Percentiles rank a stretch among this genome's conserved stretches.
These are phyloP conservation scores for Candida nemodendra DNA, from an alignment of 805 yeast genomes.

Conservation along the genomic window DNA sequence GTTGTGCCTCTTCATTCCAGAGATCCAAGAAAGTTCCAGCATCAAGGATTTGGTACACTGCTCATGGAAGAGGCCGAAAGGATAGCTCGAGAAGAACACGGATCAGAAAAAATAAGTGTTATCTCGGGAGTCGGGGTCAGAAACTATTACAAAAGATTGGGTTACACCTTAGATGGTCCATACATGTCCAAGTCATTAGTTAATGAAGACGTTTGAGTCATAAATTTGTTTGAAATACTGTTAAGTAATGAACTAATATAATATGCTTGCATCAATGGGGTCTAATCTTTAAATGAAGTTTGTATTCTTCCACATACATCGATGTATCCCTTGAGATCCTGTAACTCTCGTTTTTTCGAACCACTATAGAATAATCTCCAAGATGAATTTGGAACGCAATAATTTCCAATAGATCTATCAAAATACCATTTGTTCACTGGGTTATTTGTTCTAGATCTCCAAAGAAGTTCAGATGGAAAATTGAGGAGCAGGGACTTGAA, in stretches of 20 bases:
- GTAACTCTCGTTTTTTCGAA: conserved; percentile 26
- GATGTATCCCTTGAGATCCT: conserved; percentile 45
- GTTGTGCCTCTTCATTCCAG: conserved; percentile 95
- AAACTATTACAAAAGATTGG: conserved; percentile 89
- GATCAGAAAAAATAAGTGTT: conserved; percentile 85
- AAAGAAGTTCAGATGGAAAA: conserved; percentile 71
- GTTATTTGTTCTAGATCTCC: conserved; percentile 86
- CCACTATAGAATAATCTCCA: conserved; percentile 46
- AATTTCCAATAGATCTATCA: conserved; percentile 78
- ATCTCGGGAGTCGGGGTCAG: conserved; percentile 98
- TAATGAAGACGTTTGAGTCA: background rate
- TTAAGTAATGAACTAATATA: background rate
- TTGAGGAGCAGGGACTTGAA: conserved; percentile 73
- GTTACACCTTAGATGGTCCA: conserved; percentile 92
- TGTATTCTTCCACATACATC: conserved; percentile 55
- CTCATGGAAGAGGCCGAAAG: conserved; percentile 98
- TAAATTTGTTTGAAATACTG: background rate
- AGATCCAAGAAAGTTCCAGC: conserved; percentile 97
- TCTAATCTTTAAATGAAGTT: conserved; percentile 44
- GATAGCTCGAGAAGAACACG: conserved; percentile 93
- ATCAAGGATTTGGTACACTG: conserved; percentile 97
- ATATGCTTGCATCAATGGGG: background rate
- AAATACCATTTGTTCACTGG: conserved; percentile 98
- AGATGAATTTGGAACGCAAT: conserved; percentile 40
- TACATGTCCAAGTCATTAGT: conserved; percentile 76